phyloP scores from a whole-genome alignment of 805 yeast species.

The Candida methanosorbosa region DNA sequence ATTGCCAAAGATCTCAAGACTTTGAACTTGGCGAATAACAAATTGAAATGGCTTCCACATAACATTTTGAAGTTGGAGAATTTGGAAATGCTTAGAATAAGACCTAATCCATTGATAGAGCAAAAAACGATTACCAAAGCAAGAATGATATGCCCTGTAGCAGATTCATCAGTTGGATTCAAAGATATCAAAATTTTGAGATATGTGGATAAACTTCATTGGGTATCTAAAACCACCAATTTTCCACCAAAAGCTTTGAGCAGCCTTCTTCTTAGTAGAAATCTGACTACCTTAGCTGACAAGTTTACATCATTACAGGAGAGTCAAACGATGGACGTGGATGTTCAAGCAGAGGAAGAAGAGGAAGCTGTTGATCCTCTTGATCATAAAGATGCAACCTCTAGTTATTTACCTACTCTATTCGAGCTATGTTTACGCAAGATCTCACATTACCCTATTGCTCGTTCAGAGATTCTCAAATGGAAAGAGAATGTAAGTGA shows the following conservation, averaged over 20 bases:
- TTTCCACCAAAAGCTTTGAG: constrained; percentile 12
- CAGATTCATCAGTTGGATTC: not conserved
- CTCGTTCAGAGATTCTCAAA: constrained; percentile 41
- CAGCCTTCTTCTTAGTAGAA: constrained; percentile 18
- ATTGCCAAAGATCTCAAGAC: constrained; percentile 35
- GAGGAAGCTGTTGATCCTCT: no score
- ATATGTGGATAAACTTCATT: constrained; percentile 19
- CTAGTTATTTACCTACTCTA: constrained; percentile 33
- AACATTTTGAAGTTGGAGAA: constrained; percentile 38
- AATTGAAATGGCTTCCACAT: constrained; percentile 42
- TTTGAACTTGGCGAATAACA: constrained; percentile 43
- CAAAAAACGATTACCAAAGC: constrained; percentile 14
- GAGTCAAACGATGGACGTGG: constrained; percentile 7
- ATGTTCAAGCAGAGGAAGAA: constrained; percentile 12
- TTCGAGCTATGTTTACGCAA: constrained; percentile 38
- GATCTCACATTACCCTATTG: constrained; percentile 43
- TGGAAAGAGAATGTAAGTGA: constrained; percentile 46
- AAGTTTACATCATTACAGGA: constrained; percentile 14
- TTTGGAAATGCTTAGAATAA: constrained; percentile 37
- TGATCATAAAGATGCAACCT: constrained; percentile 5
- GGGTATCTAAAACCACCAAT: constrained; percentile 17
- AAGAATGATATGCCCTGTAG: constrained; percentile 11
- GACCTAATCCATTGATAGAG: constrained; percentile 42
- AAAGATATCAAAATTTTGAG: constrained; percentile 6
- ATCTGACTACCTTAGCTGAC: constrained; percentile 17